These are phyloP conservation scores for Epichloe scottii DNA, from an alignment of 2,329 filamentous ascomycete species.

Conservation along the genomic window DNA sequence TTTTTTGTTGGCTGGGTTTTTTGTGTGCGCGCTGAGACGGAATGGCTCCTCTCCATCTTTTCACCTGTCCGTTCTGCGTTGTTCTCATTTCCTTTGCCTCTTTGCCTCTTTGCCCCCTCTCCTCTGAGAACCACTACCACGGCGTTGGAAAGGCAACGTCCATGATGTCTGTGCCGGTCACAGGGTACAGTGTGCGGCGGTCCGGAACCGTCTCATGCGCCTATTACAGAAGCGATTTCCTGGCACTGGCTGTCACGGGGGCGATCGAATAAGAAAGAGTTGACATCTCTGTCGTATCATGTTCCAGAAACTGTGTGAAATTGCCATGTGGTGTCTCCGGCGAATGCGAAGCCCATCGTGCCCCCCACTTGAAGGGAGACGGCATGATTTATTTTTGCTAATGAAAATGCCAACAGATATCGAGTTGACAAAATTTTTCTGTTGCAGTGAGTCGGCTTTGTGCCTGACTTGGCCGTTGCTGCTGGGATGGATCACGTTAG, in stretches of 20 bases:
- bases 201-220: slow-evolving; percentile 3
- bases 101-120: background rate
- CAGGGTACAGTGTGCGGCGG: background rate
- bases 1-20: background rate
- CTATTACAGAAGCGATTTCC: background rate
- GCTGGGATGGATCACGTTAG: too few relatives aligned
- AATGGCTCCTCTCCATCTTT: background rate
- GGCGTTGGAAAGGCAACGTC: background rate
- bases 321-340: background rate
- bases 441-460: too few relatives aligned
- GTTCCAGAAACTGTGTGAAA: background rate
- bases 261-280: background rate
- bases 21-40: too few relatives aligned
- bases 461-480: too few relatives aligned
- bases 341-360: too few relatives aligned
- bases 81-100: background rate
- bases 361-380: too few relatives aligned
- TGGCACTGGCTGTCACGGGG: slow-evolving; percentile 2
- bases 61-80: background rate
- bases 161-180: slow-evolving; percentile 2
- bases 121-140: background rate
- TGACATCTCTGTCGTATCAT: background rate
- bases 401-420: too few relatives aligned
- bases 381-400: too few relatives aligned
- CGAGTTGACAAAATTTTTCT: too few relatives aligned